Evolutionary conservation across 306 rosid species (phyloP).

Genomic region (Oemleria cerasiformis): DNA sequence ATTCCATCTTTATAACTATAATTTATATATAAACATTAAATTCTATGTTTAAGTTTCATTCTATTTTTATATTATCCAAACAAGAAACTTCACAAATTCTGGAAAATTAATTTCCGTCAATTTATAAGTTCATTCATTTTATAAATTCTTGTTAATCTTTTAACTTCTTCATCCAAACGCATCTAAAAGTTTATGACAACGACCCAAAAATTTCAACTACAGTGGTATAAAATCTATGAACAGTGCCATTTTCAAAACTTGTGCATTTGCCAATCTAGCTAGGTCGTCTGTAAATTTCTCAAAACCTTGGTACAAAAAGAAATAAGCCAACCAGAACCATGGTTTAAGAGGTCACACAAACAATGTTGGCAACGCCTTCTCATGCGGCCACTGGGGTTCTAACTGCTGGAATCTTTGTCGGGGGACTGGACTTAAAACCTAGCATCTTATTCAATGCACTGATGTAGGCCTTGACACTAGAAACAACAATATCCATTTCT

Average conservation of each 20-base stretch:
- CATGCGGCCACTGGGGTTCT: constrained; percentile 33
- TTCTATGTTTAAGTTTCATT: too few relatives aligned
- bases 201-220: too few relatives aligned
- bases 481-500: constrained; percentile 92
- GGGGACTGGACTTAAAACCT: constrained; percentile 49
- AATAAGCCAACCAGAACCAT: background rate
- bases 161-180: too few relatives aligned
- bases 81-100: too few relatives aligned
- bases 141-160: too few relatives aligned
- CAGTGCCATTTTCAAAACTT: background rate
- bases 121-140: too few relatives aligned
- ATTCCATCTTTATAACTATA: too few relatives aligned
- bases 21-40: too few relatives aligned
- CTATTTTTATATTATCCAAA: too few relatives aligned
- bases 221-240: too few relatives aligned
- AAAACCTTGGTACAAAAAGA: constrained; percentile 5
- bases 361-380: background rate
- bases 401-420: constrained; percentile 21
- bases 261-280: background rate
- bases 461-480: constrained; percentile 90
- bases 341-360: background rate
- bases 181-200: too few relatives aligned
- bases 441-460: constrained; percentile 87
- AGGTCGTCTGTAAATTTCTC: background rate
- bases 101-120: too few relatives aligned